Evolutionary conservation across 2,329 filamentous ascomycete species (phyloP).

Genomic region (Colletotrichum viniferum): DNA sequence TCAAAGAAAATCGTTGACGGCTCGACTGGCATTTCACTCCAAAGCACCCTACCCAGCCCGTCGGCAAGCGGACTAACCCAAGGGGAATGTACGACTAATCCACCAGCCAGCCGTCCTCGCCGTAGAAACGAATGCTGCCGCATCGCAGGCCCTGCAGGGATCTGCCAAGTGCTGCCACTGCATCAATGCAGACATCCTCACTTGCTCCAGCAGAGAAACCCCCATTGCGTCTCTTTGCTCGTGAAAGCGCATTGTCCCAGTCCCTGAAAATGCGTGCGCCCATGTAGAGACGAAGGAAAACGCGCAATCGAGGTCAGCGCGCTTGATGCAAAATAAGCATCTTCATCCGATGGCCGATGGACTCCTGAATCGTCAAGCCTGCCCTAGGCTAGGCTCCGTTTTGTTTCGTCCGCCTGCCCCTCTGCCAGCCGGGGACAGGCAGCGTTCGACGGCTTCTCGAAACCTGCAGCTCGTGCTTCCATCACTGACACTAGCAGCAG

Average conservation of each 20-base stretch:
- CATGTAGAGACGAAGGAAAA: not conserved
- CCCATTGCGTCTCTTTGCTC: not conserved
- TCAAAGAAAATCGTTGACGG: not conserved
- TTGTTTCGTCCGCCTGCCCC: not conserved
- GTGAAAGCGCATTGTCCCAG: not conserved
- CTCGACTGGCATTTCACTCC: not conserved
- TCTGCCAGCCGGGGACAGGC: not conserved
- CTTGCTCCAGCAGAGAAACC: not conserved
- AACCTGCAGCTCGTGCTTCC: not conserved
- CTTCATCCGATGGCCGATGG: not conserved
- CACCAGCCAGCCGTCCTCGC: not conserved
- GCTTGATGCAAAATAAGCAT: not conserved
- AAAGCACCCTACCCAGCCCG: not conserved
- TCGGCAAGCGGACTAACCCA: not conserved
- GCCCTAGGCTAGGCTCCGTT: not conserved
- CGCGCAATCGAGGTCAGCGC: not conserved
- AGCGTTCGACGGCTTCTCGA: constrained; percentile 16
- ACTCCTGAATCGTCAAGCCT: not conserved
- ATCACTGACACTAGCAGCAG: not conserved
- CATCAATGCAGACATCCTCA: not conserved
- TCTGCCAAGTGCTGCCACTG: not conserved
- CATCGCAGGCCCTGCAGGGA: not conserved
- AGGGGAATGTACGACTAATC: not conserved
- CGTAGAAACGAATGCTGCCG: not conserved
- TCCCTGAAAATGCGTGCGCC: not conserved